Conservation (phyloP, 768 basidiomycete genomes). For the Sarcodon sp. region DNA sequence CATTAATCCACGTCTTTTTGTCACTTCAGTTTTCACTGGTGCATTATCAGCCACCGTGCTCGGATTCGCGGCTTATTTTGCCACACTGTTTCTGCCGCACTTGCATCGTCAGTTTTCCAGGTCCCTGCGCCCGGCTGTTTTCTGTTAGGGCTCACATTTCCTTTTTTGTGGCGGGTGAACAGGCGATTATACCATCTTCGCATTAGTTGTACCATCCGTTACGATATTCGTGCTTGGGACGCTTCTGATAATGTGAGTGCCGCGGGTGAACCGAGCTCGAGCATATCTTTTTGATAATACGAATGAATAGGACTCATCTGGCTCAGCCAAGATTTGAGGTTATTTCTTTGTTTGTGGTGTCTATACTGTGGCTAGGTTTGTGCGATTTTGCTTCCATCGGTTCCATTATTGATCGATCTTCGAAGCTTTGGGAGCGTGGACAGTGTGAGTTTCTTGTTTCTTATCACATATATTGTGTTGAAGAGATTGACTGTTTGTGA, state of each 20-base stretch:
- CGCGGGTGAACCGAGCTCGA: background rate
- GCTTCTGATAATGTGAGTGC: slow-evolving; percentile 44
- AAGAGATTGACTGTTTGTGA: slow-evolving; percentile 15
- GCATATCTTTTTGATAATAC: background rate
- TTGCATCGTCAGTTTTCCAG: slow-evolving; percentile 37
- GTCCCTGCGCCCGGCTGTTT: background rate
- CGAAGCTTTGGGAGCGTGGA: slow-evolving; percentile 65
- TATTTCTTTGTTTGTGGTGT: slow-evolving; percentile 36
- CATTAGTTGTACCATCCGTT: slow-evolving; percentile 48
- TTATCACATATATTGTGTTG: background rate
- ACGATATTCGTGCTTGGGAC: slow-evolving; percentile 36
- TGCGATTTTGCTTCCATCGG: slow-evolving; percentile 2
- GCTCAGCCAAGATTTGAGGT: slow-evolving; percentile 57
- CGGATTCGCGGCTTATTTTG: slow-evolving; percentile 59
- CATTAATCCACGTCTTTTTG: background rate
- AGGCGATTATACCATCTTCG: slow-evolving; percentile 66
- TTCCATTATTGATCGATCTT: background rate
- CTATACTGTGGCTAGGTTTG: slow-evolving; percentile 60
- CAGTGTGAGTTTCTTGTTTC: slow-evolving; percentile 33
- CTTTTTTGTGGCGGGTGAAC: background rate
- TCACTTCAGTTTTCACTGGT: slow-evolving; percentile 20
- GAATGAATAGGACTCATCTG: slow-evolving; percentile 4
- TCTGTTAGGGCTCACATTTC: background rate
- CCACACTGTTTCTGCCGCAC: slow-evolving; percentile 49
- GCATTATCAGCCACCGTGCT: slow-evolving; percentile 39